These are phyloP conservation scores for Kockovaella imperatae DNA, from an alignment of 768 basidiomycete genomes.

Conservation along the genomic window DNA sequence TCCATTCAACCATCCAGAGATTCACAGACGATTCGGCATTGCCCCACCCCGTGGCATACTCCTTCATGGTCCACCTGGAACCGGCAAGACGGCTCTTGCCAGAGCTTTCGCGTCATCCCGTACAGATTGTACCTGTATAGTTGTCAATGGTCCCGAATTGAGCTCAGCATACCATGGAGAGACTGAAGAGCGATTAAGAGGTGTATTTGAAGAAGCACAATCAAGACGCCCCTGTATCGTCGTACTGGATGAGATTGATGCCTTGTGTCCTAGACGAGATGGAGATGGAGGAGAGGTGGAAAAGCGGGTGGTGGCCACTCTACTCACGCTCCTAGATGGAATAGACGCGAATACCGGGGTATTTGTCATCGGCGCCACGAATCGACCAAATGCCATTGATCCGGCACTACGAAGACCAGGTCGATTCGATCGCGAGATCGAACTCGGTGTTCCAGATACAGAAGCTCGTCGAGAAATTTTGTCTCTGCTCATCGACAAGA, in stretches of 20 bases:
- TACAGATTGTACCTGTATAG: conserved; percentile 67
- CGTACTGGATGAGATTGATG: conserved; percentile 92
- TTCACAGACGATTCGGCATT: conserved; percentile 75
- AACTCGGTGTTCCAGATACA: conserved; percentile 87
- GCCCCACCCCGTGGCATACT: conserved; percentile 93
- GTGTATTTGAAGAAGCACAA: conserved; percentile 78
- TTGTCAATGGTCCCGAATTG: conserved; percentile 90
- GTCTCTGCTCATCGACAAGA: conserved; percentile 69
- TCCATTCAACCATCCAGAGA: conserved; percentile 70
- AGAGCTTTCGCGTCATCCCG: conserved; percentile 86
- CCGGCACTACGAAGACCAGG: conserved; percentile 98
- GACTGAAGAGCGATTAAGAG: conserved; percentile 81
- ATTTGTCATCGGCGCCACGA: conserved; percentile 83
- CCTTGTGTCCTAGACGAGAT: conserved; percentile 81
- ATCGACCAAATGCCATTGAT: conserved; percentile 93
- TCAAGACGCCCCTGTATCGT: conserved; percentile 81
- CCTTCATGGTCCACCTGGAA: conserved; percentile 91
- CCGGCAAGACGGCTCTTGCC: conserved; percentile 94
- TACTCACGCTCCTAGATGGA: conserved; percentile 91
- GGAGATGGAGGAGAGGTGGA: conserved; percentile 93
- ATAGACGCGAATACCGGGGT: conserved; percentile 52
- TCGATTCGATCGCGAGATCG: conserved; percentile 95
- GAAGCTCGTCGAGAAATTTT: conserved; percentile 78
- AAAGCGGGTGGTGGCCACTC: conserved; percentile 86
- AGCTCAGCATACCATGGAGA: conserved; percentile 96